These are phyloP conservation scores for Panicum hallii DNA, from an alignment of 202 grass and related monocot species.

Conservation along the genomic window DNA sequence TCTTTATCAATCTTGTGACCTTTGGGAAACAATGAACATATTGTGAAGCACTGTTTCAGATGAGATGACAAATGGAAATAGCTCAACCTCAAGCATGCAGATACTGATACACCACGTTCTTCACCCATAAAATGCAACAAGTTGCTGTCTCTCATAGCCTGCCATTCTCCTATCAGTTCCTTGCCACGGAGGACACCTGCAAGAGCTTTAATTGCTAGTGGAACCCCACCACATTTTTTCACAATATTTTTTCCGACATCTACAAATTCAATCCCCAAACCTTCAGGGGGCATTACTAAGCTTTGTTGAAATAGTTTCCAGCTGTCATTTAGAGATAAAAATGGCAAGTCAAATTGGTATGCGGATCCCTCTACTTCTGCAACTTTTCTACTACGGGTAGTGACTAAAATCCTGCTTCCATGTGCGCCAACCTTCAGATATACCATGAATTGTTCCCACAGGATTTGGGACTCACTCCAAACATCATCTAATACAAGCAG, in stretches of 20 bases:
- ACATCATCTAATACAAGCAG: neutral
- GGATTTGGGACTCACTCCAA: neutral
- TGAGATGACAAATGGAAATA: conserved; percentile 19
- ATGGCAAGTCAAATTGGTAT: neutral
- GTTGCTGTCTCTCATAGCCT: neutral
- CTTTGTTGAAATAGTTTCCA: conserved; percentile 5
- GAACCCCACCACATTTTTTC: conserved; percentile 14
- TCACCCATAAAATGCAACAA: neutral
- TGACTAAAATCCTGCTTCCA: conserved; percentile 8
- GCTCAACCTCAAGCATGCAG: conserved; percentile 34
- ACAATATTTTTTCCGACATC: conserved; percentile 27
- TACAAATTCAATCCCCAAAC: neutral
- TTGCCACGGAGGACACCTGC: neutral
- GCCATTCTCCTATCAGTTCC: conserved; percentile 6
- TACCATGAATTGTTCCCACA: neutral
- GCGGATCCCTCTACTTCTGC: neutral
- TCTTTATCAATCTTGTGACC: neutral
- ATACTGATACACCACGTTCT: neutral
- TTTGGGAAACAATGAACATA: conserved; percentile 45
- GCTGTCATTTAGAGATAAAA: neutral
- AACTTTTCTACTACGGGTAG: neutral
- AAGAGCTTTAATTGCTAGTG: conserved; percentile 31
- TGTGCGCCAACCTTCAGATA: neutral
- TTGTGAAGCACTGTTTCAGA: conserved; percentile 36
- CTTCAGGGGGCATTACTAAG: neutral